Conservation (phyloP, 2,329 filamentous ascomycete species). For the Penicillium sp. region DNA sequence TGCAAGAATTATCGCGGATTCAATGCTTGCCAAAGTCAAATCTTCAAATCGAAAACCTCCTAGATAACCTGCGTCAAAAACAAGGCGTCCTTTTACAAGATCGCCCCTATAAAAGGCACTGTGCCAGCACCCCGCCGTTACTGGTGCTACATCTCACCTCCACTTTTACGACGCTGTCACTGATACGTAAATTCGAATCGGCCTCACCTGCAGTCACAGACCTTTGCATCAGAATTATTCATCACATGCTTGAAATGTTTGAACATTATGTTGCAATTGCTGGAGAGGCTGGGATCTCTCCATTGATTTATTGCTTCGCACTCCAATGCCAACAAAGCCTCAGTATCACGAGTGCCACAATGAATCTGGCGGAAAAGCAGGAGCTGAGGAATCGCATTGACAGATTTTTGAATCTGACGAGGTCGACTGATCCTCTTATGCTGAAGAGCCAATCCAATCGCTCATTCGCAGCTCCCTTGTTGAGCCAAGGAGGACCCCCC, state of each 20-base stretch:
- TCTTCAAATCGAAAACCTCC: background rate
- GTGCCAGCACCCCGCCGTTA: slow-evolving; percentile 12
- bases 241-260: slow-evolving; percentile 7
- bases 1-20: slow-evolving; percentile 7
- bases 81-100: background rate
- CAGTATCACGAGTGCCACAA: background rate
- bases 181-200: slow-evolving; percentile 3
- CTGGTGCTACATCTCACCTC: slow-evolving; percentile 17
- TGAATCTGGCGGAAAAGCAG: background rate
- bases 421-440: background rate
- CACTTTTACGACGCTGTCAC: slow-evolving; percentile 12
- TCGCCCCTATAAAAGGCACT: slow-evolving; percentile 5
- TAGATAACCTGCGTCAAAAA: slow-evolving; percentile 1
- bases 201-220: slow-evolving; percentile 3
- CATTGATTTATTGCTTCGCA: slow-evolving; percentile 16
- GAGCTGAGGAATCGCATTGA: background rate
- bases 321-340: slow-evolving; percentile 13
- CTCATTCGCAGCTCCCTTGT: background rate
- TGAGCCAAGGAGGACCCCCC: background rate
- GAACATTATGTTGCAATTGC: slow-evolving; percentile 16
- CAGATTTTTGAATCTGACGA: background rate
- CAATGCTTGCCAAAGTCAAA: background rate
- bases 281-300: slow-evolving; percentile 8
- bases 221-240: slow-evolving; percentile 1
- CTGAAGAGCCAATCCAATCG: background rate